Percentiles rank a stretch among this genome's conserved stretches.
These are phyloP conservation scores for Brasenia schreberi DNA, from an alignment of 164 flowering plant genomes.

Conservation along the genomic window DNA sequence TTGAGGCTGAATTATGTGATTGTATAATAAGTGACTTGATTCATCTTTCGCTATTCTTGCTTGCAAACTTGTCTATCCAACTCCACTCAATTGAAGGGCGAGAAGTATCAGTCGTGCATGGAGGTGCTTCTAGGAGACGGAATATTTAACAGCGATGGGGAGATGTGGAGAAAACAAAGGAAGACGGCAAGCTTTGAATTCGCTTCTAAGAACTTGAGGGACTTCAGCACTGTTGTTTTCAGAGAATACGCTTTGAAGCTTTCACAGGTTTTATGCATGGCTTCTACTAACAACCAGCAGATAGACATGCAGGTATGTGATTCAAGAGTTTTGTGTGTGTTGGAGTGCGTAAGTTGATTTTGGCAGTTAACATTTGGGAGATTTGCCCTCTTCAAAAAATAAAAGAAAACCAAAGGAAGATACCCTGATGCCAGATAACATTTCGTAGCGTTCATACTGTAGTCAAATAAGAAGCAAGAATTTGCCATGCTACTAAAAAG, in stretches of 20 bases:
- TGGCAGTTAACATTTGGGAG: no score
- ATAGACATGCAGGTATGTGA: slow-evolving; percentile 73
- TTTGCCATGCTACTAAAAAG: no score
- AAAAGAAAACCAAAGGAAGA: no score
- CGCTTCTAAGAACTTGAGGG: slow-evolving; percentile 88
- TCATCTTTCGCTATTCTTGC: background rate
- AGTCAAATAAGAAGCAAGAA: no score
- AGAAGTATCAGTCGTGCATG: slow-evolving; percentile 86
- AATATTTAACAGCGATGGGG: slow-evolving; percentile 92
- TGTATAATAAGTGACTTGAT: background rate
- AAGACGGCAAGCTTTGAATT: slow-evolving; percentile 94
- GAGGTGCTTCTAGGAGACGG: slow-evolving; percentile 91
- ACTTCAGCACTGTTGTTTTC: slow-evolving; percentile 78
- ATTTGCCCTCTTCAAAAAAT: no score
- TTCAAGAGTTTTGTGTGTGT: background rate
- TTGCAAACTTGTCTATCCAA: no score
- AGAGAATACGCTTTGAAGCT: slow-evolving; percentile 79
- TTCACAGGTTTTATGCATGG: slow-evolving; percentile 38
- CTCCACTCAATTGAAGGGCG: slow-evolving; percentile 36
- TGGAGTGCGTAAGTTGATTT: background rate
- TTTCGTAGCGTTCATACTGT: no score
- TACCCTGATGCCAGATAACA: no score
- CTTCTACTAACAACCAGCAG: slow-evolving; percentile 29
- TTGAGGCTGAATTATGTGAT: background rate
- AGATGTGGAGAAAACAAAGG: slow-evolving; percentile 77